Conservation (phyloP, 495 filamentous ascomycete genomes). For the Cetradonia linearis region DNA sequence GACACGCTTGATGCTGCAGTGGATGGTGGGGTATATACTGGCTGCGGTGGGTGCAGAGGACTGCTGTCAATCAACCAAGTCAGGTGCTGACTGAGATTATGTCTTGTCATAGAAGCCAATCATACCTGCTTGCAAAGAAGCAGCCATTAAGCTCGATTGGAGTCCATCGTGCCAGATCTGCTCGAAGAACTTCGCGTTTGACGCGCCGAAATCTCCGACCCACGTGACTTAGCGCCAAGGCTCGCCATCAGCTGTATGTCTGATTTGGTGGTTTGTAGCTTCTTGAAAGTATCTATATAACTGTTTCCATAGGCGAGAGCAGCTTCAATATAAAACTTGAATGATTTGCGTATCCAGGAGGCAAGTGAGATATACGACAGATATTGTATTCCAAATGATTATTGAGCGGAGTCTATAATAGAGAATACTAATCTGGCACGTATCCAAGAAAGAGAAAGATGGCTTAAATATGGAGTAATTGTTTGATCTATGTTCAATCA, state of each 20-base stretch:
- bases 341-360: neutral
- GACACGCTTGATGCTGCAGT: slow-evolving; percentile 5
- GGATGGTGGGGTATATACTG: neutral
- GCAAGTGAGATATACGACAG: neutral
- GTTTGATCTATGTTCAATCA: no score
- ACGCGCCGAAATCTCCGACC: neutral
- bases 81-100: slow-evolving; percentile 40
- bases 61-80: slow-evolving; percentile 37
- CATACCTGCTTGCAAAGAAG: slow-evolving; percentile 19
- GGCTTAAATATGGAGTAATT: no score
- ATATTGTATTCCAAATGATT: neutral
- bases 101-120: slow-evolving; percentile 41
- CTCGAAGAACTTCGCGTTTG: neutral
- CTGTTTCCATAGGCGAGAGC: neutral
- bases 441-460: no score
- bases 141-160: slow-evolving; percentile 12
- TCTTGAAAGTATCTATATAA: no score
- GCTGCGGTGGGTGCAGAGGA: slow-evolving; percentile 7
- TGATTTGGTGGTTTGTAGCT: neutral
- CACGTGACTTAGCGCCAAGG: slow-evolving; percentile 5
- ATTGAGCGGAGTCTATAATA: neutral
- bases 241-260: no score
- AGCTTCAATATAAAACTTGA: neutral
- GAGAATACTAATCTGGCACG: neutral
- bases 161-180: neutral